Base-by-base conservation (phyloP, 2,329 filamentous ascomycete species). In the Cadophora sp. region DNA sequence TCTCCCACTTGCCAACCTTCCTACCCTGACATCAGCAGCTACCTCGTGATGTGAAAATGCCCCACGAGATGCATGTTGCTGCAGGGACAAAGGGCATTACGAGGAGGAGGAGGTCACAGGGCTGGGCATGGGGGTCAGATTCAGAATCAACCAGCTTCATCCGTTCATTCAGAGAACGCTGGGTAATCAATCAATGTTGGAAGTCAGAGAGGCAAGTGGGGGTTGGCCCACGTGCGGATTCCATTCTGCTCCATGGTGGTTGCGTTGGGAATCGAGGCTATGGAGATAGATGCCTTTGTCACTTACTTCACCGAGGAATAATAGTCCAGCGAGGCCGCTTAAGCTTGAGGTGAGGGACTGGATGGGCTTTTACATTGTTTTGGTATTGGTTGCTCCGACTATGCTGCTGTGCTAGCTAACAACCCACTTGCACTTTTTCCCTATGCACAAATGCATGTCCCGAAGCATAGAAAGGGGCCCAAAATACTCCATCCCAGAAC, bases 401-500 rank as follows among this genome's bases (percentile, higher is more conserved):
- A 67, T 66, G 62, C 50, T 67, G 72, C 72, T 73, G 72, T 74
- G 71, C 76, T 76, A 74, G 58, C 64, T 53, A 59, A 59, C 60
- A 59, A 41, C 20, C 48, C 53, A 58, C 66, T 66, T 73, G 70
- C 73, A 69, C 71, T 66, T 76, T 72, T 66, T 20, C 20, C 41
- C 61, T 20, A 64, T 71, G 67, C 62, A 65, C 69, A 70, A 68
- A 69, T 65, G 65, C 45, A 11, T 22, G 62, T 43, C 50, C 68
- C 47, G 66, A 67, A 73, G 70, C 69, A 72, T 68, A 72, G 71
- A 63, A 71, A 73, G 65, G 39, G 61, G 48, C 71, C 74, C 72
- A 70, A 70, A 66, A 69, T 73, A 74, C 75, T 74, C 74, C 76
- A 75, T 76, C 66, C 74, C 74, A 70, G 70, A 69, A 64, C 70